Base-by-base conservation (phyloP, 257 asterid genomes). In the Datura wrightii region DNA sequence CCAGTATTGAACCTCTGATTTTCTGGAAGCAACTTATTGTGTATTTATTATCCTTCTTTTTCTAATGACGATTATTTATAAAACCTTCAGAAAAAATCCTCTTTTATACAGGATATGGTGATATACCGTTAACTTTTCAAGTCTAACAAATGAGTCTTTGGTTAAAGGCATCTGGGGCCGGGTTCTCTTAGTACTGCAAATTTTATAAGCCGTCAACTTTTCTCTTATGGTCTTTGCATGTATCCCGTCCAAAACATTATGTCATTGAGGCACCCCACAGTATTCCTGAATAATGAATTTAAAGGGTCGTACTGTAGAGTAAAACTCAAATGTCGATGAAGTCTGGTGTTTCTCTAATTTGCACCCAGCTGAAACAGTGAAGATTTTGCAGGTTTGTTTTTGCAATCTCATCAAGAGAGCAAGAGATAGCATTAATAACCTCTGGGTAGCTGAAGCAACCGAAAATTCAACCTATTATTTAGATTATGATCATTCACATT, bases 391-490 rank as follows among this genome's bases (percentile, higher is more conserved):
- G 99, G 98, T 94, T 83, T 96, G 97, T 52, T 95, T 95, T 74
- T 92, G 91, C 80, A 94, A 95, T 91, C 97, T 97, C 85, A 93
- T 88, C 82, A 97, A 93, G 92, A 91, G 94, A 91, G 90, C 91
- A 24, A 93, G 88, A 63, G 99, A 97, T 89, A 80, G 80, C 82
- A 86, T 83, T 58, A 93, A 93, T 87, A 92, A 94, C 86, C 83
- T 97, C 59, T 97, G 98, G 98, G 94, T 94, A 83, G 99, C 99
- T 34, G 99, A 95, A 81, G 97, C 98, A 34, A 90, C 99, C 3
- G 98, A 96, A 87, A 96, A 89, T 86, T 94, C 98, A 41, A 93
- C 89, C 52, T 90, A 96, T 86, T 90, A 89, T 85, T 85, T 92
- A 89, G 92, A 86, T 88, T 92, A 89, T 91, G 92, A 90, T 86